phyloP scores from a whole-genome alignment of 1,284 basidiomycete genomes.

The Sparassis latifolia region DNA sequence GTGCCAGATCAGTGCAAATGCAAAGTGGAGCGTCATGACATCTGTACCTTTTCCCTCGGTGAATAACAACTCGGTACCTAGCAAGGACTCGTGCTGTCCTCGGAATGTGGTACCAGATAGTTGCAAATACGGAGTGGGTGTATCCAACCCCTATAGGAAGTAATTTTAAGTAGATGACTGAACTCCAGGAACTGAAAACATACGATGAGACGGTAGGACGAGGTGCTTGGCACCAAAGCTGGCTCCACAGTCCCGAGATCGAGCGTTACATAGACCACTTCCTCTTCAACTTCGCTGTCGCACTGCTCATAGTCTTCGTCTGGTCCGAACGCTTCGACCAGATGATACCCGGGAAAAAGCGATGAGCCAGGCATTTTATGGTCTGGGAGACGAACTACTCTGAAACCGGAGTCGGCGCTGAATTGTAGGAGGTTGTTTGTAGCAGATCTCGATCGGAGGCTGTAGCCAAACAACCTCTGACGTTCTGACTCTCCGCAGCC shows the following conservation, averaged over 20 bases:
- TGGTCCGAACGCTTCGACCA: conserved; percentile 53
- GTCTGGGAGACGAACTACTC: neutral
- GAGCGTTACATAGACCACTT: conserved; percentile 61
- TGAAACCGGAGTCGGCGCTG: too few relatives aligned
- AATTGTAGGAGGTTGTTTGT: neutral
- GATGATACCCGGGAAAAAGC: conserved; percentile 47
- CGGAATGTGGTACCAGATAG: conserved; percentile 66
- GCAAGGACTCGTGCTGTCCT: conserved; percentile 54
- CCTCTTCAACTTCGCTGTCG: conserved; percentile 38
- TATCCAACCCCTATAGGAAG: conserved; percentile 59
- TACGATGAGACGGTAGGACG: conserved; percentile 66
- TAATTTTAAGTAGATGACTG: neutral
- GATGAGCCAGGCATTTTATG: neutral
- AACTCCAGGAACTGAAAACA: conserved; percentile 23
- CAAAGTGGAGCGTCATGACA: neutral
- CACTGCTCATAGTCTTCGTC: conserved; percentile 56
- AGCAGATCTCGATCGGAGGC: neutral
- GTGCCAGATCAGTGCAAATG: neutral
- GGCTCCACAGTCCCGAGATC: conserved; percentile 69
- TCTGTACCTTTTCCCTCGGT: conserved; percentile 51
- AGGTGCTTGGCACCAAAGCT: conserved; percentile 60
- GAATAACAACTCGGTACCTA: conserved; percentile 71
- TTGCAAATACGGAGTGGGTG: conserved; percentile 66
- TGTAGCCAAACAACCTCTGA: neutral
- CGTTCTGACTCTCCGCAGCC: too few relatives aligned